Evolutionary conservation across 2,329 filamentous ascomycete genomes (phyloP).

Genomic region (Beauveria brongniartii): DNA sequence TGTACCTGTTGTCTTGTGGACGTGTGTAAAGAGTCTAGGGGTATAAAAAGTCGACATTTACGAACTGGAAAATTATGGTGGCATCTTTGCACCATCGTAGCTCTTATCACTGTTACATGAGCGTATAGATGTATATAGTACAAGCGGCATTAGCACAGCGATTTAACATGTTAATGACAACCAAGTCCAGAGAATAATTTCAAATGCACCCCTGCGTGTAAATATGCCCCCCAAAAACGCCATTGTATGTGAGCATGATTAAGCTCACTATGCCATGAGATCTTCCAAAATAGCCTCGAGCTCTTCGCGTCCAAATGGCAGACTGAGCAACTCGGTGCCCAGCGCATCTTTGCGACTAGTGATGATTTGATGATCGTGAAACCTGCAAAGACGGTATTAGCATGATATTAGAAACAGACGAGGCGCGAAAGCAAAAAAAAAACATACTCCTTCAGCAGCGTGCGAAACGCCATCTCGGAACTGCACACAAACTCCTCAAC

Average conservation of each 20-base stretch:
- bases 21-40: conserved; percentile 72
- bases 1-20: conserved; percentile 87
- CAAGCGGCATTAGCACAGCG: not conserved
- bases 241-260: not conserved
- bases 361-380: conserved; percentile 97
- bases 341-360: conserved; percentile 77
- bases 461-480: conserved; percentile 92
- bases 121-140: not conserved
- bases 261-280: conserved; percentile 22
- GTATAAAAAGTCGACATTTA: conserved; percentile 30
- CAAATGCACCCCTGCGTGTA: not conserved
- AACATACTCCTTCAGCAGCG: conserved; percentile 78
- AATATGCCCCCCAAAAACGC: not conserved
- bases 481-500: conserved; percentile 96
- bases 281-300: conserved; percentile 85
- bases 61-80: too few species aligned
- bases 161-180: not conserved
- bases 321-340: conserved; percentile 76
- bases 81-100: not conserved
- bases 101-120: not conserved
- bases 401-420: not conserved
- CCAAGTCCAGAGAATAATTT: not conserved
- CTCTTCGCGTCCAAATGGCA: conserved; percentile 83
- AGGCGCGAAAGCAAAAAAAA: not conserved
- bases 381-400: conserved; percentile 41